Evolutionary conservation across 2,329 filamentous ascomycete species (phyloP).

Genomic region (Sporothrix pallida): DNA sequence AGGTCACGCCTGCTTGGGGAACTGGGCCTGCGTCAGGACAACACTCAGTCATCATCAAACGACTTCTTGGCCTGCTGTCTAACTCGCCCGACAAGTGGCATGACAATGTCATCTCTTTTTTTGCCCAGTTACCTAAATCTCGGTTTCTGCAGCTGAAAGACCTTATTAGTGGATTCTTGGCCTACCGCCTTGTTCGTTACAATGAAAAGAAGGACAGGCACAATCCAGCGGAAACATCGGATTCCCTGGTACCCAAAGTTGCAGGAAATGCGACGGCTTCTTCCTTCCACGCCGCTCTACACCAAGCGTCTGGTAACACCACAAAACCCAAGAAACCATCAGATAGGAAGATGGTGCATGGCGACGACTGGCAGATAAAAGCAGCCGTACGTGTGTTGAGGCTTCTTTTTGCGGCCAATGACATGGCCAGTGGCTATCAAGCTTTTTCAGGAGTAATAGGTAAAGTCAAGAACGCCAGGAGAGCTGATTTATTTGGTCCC

Average conservation of each 20-base stretch:
- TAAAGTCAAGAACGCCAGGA: slow-evolving; percentile 39
- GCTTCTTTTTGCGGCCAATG: slow-evolving; percentile 82
- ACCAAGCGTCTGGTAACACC: slow-evolving; percentile 51
- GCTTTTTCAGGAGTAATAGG: slow-evolving; percentile 38
- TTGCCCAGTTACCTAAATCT: slow-evolving; percentile 69
- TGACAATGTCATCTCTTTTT: slow-evolving; percentile 77
- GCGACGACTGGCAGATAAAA: slow-evolving; percentile 88
- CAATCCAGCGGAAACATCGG: slow-evolving; percentile 62
- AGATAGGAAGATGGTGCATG: slow-evolving; percentile 66
- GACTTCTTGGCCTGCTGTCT: slow-evolving; percentile 78
- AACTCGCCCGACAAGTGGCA: slow-evolving; percentile 78
- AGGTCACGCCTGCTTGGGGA: slow-evolving; percentile 40
- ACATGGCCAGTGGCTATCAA: slow-evolving; percentile 51
- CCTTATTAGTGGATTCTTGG: slow-evolving; percentile 77
- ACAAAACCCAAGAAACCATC: slow-evolving; percentile 59
- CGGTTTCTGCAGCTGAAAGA: slow-evolving; percentile 78
- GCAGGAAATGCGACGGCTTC: slow-evolving; percentile 69
- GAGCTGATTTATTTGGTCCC: slow-evolving; percentile 52
- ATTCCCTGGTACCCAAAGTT: slow-evolving; percentile 75
- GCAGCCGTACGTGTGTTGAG: slow-evolving; percentile 81
- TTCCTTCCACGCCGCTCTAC: slow-evolving; percentile 79
- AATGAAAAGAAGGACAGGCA: slow-evolving; percentile 68
- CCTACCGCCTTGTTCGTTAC: slow-evolving; percentile 76
- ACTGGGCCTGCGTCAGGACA: slow-evolving; percentile 62
- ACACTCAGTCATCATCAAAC: slow-evolving; percentile 84